A percentile compares a stretch with the other conserved stretches of the same genome.
These are phyloP conservation scores for Eucalyptus shirleyi DNA, from an alignment of 345 rosid genomes.

Conservation along the genomic window DNA sequence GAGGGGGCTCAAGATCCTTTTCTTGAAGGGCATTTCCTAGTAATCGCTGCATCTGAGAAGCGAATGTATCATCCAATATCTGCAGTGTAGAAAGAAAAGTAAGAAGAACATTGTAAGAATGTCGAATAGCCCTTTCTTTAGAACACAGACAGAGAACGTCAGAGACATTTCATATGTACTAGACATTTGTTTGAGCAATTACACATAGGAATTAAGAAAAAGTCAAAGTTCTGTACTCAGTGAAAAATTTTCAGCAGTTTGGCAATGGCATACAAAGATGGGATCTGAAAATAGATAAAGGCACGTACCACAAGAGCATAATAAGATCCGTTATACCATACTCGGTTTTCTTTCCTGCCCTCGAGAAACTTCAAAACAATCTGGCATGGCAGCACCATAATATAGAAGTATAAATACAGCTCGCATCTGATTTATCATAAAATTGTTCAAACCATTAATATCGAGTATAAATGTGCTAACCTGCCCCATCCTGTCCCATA, in stretches of 20 bases:
- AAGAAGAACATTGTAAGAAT: background rate
- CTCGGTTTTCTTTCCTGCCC: slow-evolving; percentile 88
- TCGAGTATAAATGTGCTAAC: slow-evolving; percentile 2
- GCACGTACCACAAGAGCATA: slow-evolving; percentile 82
- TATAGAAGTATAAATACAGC: background rate
- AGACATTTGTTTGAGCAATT: background rate
- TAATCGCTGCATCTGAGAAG: slow-evolving; percentile 89
- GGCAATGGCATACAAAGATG: background rate
- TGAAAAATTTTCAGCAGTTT: background rate
- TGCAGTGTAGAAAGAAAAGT: background rate
- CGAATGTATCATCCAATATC: slow-evolving; percentile 89
- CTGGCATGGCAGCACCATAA: slow-evolving; percentile 1
- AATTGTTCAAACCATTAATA: background rate
- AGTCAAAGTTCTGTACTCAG: background rate
- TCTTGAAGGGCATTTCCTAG: slow-evolving; percentile 85
- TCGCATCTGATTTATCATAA: background rate
- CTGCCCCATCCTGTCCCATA: slow-evolving; percentile 98
- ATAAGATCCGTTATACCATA: slow-evolving; percentile 88
- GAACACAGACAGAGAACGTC: background rate
- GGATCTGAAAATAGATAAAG: background rate
- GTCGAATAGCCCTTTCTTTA: background rate
- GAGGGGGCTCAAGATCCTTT: slow-evolving; percentile 82
- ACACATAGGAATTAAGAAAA: background rate
- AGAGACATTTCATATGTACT: background rate
- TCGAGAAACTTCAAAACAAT: slow-evolving; percentile 89